Percentiles rank a stretch among this genome's conserved stretches.
These are phyloP conservation scores for Tylopilus felleus DNA, from an alignment of 768 basidiomycete species.

Conservation along the genomic window DNA sequence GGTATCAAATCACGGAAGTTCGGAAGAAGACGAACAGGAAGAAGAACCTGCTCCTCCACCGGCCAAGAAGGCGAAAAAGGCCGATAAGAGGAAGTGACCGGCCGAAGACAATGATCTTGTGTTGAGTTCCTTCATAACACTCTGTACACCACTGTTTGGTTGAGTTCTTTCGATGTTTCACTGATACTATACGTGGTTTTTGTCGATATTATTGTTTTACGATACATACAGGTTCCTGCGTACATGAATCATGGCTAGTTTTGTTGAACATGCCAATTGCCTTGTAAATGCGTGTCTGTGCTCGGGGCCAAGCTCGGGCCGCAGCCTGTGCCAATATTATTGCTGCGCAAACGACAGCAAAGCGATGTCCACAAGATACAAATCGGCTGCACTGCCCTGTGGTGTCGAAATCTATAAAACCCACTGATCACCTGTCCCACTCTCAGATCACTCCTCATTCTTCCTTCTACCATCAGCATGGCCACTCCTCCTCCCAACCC, in stretches of 20 bases:
- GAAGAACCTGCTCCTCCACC: constrained; percentile 28
- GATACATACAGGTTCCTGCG: constrained; percentile 16
- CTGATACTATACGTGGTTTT: constrained; percentile 25
- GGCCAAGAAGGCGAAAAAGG: constrained; percentile 30
- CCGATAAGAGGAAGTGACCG: constrained; percentile 25
- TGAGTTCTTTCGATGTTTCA: constrained; percentile 5
- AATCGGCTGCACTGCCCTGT: constrained; percentile 16
- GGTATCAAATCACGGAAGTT: constrained; percentile 20
- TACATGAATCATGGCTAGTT: background rate
- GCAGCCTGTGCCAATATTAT: background rate
- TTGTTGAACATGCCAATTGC: background rate
- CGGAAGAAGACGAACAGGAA: constrained; percentile 24
- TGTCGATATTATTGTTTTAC: constrained; percentile 31
- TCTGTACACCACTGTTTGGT: constrained; percentile 1
- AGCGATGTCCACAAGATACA: constrained; percentile 31
- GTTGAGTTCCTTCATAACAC: constrained; percentile 9
- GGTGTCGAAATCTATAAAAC: constrained; percentile 21
- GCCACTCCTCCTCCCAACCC: constrained; percentile 45
- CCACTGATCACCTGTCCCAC: background rate
- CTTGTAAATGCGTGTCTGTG: constrained; percentile 5
- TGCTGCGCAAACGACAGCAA: constrained; percentile 30
- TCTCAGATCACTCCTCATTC: constrained; percentile 1
- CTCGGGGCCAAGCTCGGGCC: constrained; percentile 20
- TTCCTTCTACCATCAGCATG: constrained; percentile 31
- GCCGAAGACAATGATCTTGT: constrained; percentile 3